Percentiles rank a stretch among this genome's conserved stretches.
Conservation (phyloP, 1,284 basidiomycete species). For the Moesziomyces sp. region DNA sequence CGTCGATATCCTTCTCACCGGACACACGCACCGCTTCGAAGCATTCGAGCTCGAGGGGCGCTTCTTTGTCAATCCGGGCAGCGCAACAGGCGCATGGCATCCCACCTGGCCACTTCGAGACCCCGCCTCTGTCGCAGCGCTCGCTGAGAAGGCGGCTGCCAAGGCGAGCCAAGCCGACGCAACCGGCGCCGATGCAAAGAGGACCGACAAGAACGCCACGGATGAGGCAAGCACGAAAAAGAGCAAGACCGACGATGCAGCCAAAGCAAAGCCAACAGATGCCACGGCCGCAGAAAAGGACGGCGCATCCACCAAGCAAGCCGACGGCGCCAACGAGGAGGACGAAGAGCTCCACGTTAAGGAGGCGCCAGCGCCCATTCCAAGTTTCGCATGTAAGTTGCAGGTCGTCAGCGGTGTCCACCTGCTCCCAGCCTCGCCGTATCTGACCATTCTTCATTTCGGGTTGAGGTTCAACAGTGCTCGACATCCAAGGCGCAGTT, state of each 20-base stretch:
- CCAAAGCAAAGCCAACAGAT: slow-evolving; percentile 26
- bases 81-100: slow-evolving; percentile 90
- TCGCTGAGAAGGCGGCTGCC: slow-evolving; percentile 22
- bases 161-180: slow-evolving; percentile 21
- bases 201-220: slow-evolving; percentile 18
- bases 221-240: slow-evolving; percentile 23
- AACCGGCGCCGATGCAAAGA: slow-evolving; percentile 15
- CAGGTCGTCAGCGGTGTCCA: background rate
- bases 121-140: slow-evolving; percentile 27
- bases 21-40: slow-evolving; percentile 96
- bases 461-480: slow-evolving; percentile 29
- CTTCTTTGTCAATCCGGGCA: slow-evolving; percentile 97
- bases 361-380: slow-evolving; percentile 46
- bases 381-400: slow-evolving; percentile 59
- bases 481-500: slow-evolving; percentile 65
- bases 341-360: slow-evolving; percentile 37
- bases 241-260: slow-evolving; percentile 14
- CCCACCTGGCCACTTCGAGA: slow-evolving; percentile 70
- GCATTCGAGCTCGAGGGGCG: slow-evolving; percentile 88
- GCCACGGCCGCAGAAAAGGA: slow-evolving; percentile 21
- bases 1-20: slow-evolving; percentile 92
- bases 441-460: slow-evolving; percentile 1
- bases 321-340: slow-evolving; percentile 6
- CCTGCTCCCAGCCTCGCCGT: background rate
- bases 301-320: background rate